phyloP scores from a whole-genome alignment of 345 rosid species.

The Dovyalis caffra region DNA sequence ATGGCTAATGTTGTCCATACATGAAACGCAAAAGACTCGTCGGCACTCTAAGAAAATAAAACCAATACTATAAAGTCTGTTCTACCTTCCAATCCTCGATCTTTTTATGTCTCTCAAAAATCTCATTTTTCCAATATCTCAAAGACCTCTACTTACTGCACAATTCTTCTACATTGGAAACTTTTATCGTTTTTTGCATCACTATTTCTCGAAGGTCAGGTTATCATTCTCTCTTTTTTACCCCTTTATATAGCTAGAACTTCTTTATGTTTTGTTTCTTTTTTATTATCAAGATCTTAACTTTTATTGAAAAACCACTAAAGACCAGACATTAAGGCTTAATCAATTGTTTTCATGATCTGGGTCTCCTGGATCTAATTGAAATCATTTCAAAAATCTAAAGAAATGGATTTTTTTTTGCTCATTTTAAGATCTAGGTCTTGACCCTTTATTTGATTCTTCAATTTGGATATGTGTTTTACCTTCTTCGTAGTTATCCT shows the following conservation, averaged over 20 bases:
- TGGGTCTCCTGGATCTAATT: conserved; percentile 52
- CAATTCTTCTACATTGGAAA: not conserved
- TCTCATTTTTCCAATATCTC: not conserved
- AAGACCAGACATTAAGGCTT: not conserved
- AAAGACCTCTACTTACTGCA: not conserved
- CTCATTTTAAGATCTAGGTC: conserved; percentile 52
- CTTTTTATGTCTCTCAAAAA: not conserved
- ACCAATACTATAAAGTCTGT: not conserved
- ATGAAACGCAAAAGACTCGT: not conserved
- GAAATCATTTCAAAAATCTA: not conserved
- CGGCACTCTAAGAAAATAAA: not conserved
- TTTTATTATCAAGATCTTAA: not conserved
- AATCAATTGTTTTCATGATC: conserved; percentile 25
- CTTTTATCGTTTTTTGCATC: not conserved
- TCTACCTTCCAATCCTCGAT: not conserved
- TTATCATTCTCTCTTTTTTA: not conserved
- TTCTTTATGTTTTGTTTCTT: not conserved
- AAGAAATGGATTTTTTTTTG: conserved; percentile 39
- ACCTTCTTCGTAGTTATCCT: conserved; percentile 82
- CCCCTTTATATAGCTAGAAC: not conserved
- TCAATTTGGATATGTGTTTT: conserved; percentile 53
- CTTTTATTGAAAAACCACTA: not conserved
- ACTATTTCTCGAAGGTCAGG: conserved; percentile 16
- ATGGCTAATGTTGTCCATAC: not conserved
- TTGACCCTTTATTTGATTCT: conserved; percentile 33